Evolutionary conservation across 495 filamentous ascomycete genomes (phyloP), one percentile per base, ranked within the genome.

Genomic region (Daldinia grandis): DNA sequence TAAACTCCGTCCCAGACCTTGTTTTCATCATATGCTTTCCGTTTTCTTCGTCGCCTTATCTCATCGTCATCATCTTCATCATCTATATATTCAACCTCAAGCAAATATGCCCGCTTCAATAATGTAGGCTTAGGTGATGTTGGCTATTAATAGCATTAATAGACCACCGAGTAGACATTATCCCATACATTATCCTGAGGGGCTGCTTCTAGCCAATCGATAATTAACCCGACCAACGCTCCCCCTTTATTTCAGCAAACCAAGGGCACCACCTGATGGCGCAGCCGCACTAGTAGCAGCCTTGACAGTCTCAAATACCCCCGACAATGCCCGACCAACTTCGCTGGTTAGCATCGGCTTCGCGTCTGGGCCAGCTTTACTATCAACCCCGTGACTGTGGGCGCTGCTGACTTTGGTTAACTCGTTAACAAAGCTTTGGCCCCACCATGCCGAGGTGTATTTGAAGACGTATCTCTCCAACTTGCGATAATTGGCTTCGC

Each of bases 361-460:
- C 24, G 51, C 58, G 37, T 75, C 65, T 19, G 66, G 60, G 24
- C 47, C 47, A 17, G 59, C 66, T 30, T 76, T 76, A 37, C 68
- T 69, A 21, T 78, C 76, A 7, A 74, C 67, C 10, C 74, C 76
- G 59, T 71, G 68, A 24, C 68, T 67, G 17, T 74, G 66, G 35
- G 72, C 76, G 17, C 71, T 73, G 37, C 62, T 76, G n/a, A 85
- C 78, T 60, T 89, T 86, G 9, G 82, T 92, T 69, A 99, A 82
- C 79, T 98, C 95, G 24, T 84, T 87, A 49, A 98, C 93, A 70
- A 99, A 98, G 58, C 90, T 93, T 76, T 95, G 87, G n/a, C 95
- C 95, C 95, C 95, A 99, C 89, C 96, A 98, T 10, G 94, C 92
- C 80, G 93, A 96, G 0, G 94, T 98, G 78, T 97, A 95, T 74